Evolutionary conservation across 2,329 filamentous ascomycete genomes (phyloP), one percentile per base, ranked within the genome.

Genomic region (Fonsecaea monophora): DNA sequence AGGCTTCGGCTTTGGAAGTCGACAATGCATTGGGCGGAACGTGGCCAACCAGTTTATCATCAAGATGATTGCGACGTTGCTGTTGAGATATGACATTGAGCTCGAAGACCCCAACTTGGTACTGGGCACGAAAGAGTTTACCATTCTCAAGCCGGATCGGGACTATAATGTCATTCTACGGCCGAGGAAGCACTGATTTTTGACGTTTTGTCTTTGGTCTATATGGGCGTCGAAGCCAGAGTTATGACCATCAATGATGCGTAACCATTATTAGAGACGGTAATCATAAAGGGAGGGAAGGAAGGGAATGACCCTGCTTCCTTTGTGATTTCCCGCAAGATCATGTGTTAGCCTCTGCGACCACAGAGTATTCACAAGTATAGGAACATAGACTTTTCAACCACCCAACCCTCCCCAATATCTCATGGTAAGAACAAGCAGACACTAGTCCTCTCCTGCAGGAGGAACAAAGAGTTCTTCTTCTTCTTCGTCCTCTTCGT

Each of bases 31-130:
- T 32, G 67, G 67, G 13, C 42, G 67, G 12, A 68, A 68, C 32
- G 67, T 68, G 35, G 67, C 67, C n/a, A 68, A 66, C 40, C 67
- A 68, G 45, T 68, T 68, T 32, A 56, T 68, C 35, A 68, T 66
- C 53, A 68, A 66, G 50, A 66, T 68, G 67, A 66, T 68, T 18
- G 67, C 67, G 8, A 62, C 64, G 9, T 55, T 68, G 42, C 40
- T 68, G 60, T 53, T 68, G 40, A 66, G 63, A 59, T 68, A 68
- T 37, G 63, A 68, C 25, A 68, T 68, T 37, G 45, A 58, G 25
- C 63, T 68, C 2, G 67, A 68, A 50, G 67, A 68, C 50, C 67
- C 67, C 3, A 62, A 45, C 37, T 30, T 68, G 18, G 60, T 64
- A 18, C 30, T 68, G 38, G 67, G 67, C 25, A 66, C 63, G 3